Conservation (phyloP, 2,329 filamentous ascomycete genomes). For the Clathrospora elynae region DNA sequence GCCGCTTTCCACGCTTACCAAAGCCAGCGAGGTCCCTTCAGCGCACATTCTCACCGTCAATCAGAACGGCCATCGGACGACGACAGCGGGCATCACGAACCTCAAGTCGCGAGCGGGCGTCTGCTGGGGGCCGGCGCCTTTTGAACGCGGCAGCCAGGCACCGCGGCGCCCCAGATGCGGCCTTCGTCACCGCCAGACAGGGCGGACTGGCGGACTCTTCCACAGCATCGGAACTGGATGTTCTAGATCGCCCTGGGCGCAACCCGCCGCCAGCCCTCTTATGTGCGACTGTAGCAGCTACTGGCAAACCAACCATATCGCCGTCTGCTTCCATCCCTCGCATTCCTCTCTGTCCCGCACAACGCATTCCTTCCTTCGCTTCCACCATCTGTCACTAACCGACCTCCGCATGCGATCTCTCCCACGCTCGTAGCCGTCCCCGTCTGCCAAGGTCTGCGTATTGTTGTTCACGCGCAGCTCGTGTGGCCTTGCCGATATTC, state of each 20-base stretch:
- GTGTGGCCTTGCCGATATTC: constrained; percentile 13
- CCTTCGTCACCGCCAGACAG: constrained; percentile 12
- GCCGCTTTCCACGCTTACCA: constrained; percentile 16
- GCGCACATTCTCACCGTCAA: constrained; percentile 6
- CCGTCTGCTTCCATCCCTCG: constrained; percentile 30
- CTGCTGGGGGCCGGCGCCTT: background rate
- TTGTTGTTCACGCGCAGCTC: constrained; percentile 12
- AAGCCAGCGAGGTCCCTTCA: constrained; percentile 7
- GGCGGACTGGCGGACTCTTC: constrained; percentile 15
- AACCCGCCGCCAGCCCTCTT: constrained; percentile 31
- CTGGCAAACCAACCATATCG: constrained; percentile 36
- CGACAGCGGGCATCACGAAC: background rate
- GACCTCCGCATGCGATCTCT: constrained; percentile 25
- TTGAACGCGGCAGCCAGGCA: constrained; percentile 1
- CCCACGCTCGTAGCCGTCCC: constrained; percentile 22
- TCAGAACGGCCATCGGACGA: constrained; percentile 1
- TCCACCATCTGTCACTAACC: constrained; percentile 25
- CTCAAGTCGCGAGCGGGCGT: background rate
- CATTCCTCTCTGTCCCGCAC: constrained; percentile 29
- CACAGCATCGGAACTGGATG: constrained; percentile 33
- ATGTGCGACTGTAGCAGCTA: constrained; percentile 31
- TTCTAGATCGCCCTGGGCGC: constrained; percentile 42
- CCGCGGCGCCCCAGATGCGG: constrained; percentile 11
- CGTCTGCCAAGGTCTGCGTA: constrained; percentile 23
- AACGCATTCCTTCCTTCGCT: constrained; percentile 31